phyloP scores from a whole-genome alignment of 208 protist genomes.

The Acanthamoeba divionensis region DNA sequence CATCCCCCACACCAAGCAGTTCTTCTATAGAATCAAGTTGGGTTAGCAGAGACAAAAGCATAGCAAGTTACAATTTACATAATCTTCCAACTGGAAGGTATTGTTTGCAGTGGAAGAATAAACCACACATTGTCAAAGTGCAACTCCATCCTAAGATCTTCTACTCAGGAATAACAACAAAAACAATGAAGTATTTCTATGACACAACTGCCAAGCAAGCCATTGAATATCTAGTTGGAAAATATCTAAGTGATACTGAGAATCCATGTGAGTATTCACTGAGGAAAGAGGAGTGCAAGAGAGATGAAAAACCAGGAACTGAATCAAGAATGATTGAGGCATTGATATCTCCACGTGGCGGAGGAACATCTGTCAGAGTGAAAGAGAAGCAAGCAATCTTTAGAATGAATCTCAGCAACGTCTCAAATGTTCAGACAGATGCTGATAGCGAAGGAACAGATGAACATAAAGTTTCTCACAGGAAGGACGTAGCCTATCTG shows the following conservation, averaged over 20 bases:
- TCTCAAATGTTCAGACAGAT: too few relatives aligned
- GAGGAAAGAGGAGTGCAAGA: too few relatives aligned
- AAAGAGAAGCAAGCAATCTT: too few relatives aligned
- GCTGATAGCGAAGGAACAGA: too few relatives aligned
- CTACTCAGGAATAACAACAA: neutral
- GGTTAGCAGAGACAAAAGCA: neutral
- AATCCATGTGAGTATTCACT: constrained; percentile 21
- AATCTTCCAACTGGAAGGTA: neutral
- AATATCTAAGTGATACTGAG: neutral
- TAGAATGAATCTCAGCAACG: too few relatives aligned
- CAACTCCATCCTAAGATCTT: neutral
- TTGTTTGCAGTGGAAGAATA: constrained; percentile 24
- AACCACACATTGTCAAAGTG: constrained; percentile 17
- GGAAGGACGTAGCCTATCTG: too few relatives aligned
- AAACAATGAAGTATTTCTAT: constrained; percentile 28
- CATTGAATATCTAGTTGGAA: neutral
- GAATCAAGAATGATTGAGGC: too few relatives aligned
- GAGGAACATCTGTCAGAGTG: too few relatives aligned
- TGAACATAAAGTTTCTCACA: too few relatives aligned
- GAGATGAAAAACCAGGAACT: too few relatives aligned
- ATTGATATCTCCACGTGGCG: too few relatives aligned
- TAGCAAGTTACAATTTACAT: neutral
- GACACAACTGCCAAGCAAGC: constrained; percentile 29
- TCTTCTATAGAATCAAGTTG: neutral
- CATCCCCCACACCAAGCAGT: too few relatives aligned